phyloP scores from a whole-genome alignment of 352 stramenopile species.

The Stramenopiles sp. region DNA sequence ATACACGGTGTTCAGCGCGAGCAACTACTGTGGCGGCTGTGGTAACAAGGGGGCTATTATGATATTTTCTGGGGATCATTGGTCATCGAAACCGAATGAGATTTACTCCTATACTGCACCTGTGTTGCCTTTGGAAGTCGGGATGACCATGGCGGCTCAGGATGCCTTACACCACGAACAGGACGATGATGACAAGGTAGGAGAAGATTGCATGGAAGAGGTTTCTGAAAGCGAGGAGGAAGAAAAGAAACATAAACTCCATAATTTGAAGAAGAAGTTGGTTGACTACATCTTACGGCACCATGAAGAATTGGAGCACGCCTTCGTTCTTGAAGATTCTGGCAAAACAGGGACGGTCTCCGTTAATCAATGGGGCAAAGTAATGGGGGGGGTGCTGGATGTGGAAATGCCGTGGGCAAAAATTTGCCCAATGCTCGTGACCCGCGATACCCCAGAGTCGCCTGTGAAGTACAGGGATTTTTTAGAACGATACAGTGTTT shows the following conservation, averaged over 20 bases:
- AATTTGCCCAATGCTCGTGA: background rate
- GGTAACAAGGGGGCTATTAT: conserved; percentile 8
- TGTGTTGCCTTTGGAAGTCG: background rate
- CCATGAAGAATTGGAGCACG: conserved; percentile 3
- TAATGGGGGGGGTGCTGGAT: background rate
- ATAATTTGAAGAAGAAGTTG: background rate
- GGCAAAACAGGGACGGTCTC: background rate
- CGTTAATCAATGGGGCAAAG: background rate
- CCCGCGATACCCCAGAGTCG: background rate
- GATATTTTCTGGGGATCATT: background rate
- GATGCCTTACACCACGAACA: too few species aligned
- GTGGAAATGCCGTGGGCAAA: conserved; percentile 8
- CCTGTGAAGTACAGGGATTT: background rate
- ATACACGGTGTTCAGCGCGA: conserved; percentile 5
- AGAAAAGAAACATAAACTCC: background rate
- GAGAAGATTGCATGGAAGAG: too few species aligned
- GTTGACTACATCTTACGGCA: background rate
- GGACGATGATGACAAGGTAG: too few species aligned
- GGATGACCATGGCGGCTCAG: background rate
- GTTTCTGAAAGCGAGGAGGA: background rate
- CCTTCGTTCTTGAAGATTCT: background rate
- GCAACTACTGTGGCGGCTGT: background rate
- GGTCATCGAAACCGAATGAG: background rate
- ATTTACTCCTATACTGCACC: background rate
- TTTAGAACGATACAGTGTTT: background rate